Conservation (phyloP, 495 filamentous ascomycete species). For the Xylaria acuta region DNA sequence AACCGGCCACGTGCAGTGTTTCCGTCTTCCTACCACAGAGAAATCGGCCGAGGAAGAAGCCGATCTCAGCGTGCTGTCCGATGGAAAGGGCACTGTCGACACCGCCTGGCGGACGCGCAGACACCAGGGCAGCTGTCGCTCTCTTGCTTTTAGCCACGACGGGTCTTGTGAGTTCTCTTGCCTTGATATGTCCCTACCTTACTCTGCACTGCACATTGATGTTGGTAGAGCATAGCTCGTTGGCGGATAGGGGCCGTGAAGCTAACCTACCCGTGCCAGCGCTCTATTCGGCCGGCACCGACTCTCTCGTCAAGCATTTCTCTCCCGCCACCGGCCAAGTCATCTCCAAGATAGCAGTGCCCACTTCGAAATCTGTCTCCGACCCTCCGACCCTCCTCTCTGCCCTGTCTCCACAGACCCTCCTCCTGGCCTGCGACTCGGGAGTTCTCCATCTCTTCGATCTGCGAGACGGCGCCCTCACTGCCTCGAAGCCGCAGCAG, state of each 20-base stretch:
- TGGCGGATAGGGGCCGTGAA: background rate
- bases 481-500: conserved; percentile 67
- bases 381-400: conserved; percentile 82
- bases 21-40: conserved; percentile 70
- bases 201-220: background rate
- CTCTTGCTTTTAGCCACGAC: conserved; percentile 76
- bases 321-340: conserved; percentile 80
- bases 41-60: conserved; percentile 54
- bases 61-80: conserved; percentile 55
- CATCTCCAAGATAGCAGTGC: conserved; percentile 73
- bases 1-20: conserved; percentile 85
- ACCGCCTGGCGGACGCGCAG: conserved; percentile 85
- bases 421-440: conserved; percentile 90
- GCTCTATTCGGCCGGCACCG: conserved; percentile 88
- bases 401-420: conserved; percentile 81
- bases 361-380: conserved; percentile 45
- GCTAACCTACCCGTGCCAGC: conserved; percentile 44
- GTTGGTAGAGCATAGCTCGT: background rate
- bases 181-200: background rate
- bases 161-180: conserved; percentile 59
- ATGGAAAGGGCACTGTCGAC: conserved; percentile 77
- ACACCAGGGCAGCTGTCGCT: conserved; percentile 91
- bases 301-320: conserved; percentile 88
- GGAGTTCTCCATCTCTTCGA: conserved; percentile 90
- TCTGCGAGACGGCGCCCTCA: conserved; percentile 70